Conservation (phyloP, 2,329 filamentous ascomycete species). For the Trichoderma cornu-damae region DNA sequence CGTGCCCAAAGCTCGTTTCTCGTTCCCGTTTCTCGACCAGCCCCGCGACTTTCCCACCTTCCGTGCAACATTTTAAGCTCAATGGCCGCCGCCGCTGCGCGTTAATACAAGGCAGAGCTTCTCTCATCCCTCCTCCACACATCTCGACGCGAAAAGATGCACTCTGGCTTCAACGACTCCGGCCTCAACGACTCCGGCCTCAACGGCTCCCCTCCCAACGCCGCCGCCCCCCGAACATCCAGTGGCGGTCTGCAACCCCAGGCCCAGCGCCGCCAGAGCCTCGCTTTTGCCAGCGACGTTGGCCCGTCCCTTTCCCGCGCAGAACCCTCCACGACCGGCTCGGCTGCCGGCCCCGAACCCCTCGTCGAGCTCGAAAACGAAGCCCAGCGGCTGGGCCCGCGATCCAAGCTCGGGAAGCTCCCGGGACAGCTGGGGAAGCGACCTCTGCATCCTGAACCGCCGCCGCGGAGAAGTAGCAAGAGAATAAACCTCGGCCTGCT, state of each 20-base stretch:
- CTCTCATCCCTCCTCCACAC: no score
- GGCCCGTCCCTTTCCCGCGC: slow-evolving; percentile 21
- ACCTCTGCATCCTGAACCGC: slow-evolving; percentile 4
- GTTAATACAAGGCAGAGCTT: not conserved
- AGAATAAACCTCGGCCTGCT: slow-evolving; percentile 20
- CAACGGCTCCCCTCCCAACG: slow-evolving; percentile 47
- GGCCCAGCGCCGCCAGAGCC: slow-evolving; percentile 23
- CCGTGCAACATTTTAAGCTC: no score
- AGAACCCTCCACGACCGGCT: slow-evolving; percentile 18
- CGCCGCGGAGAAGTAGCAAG: slow-evolving; percentile 10
- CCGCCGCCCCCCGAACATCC: slow-evolving; percentile 69
- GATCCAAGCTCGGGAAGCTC: slow-evolving; percentile 22
- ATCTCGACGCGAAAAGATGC: not conserved
- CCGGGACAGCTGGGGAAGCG: not conserved
- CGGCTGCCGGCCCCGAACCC: slow-evolving; percentile 41
- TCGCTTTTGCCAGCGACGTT: slow-evolving; percentile 6
- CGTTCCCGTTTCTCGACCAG: no score
- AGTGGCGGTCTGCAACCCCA: slow-evolving; percentile 34
- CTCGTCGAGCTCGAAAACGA: slow-evolving; percentile 45
- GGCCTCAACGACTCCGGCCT: slow-evolving; percentile 67
- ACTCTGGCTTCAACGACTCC: slow-evolving; percentile 22
- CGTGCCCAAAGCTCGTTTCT: no score
- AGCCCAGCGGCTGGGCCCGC: slow-evolving; percentile 50
- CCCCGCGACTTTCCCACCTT: no score
- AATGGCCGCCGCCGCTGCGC: not conserved